Conservation (phyloP, 306 rosid species). For the Pterocarpus santalinus region DNA sequence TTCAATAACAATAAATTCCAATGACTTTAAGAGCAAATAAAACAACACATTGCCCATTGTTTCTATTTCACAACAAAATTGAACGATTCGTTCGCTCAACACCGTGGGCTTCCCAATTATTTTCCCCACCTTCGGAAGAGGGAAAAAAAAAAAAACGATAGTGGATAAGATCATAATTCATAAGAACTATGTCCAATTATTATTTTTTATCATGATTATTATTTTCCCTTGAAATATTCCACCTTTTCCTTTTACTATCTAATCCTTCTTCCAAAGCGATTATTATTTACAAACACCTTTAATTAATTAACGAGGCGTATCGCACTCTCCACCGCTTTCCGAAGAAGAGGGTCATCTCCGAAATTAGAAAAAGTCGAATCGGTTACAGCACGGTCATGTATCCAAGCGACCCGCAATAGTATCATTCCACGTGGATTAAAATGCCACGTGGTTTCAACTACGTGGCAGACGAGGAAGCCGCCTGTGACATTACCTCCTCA, state of each 20-base stretch:
- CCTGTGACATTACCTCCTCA: neutral
- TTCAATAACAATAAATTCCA: neutral
- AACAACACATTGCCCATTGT: constrained; percentile 46
- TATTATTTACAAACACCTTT: neutral
- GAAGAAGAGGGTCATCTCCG: constrained; percentile 48
- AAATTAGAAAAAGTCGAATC: neutral
- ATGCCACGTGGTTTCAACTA: neutral
- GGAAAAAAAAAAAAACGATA: neutral
- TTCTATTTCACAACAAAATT: constrained; percentile 21
- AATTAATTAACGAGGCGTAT: constrained; percentile 45
- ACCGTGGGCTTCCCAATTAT: constrained; percentile 37
- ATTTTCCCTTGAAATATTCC: neutral
- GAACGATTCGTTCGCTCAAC: constrained; percentile 5
- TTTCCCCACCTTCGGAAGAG: neutral
- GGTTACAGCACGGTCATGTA: neutral
- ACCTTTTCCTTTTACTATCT: neutral
- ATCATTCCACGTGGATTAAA: constrained; percentile 28
- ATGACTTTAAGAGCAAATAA: constrained; percentile 9
- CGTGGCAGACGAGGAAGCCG: constrained; percentile 38
- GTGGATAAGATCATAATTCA: neutral
- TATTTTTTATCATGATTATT: neutral
- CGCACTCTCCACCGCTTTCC: constrained; percentile 47
- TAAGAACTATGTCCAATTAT: neutral
- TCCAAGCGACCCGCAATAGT: constrained; percentile 18
- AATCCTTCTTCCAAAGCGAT: neutral